A percentile compares a stretch with the other conserved stretches of the same genome.
Conservation (phyloP, 2,329 filamentous ascomycete species). For the Fusarium sp. region DNA sequence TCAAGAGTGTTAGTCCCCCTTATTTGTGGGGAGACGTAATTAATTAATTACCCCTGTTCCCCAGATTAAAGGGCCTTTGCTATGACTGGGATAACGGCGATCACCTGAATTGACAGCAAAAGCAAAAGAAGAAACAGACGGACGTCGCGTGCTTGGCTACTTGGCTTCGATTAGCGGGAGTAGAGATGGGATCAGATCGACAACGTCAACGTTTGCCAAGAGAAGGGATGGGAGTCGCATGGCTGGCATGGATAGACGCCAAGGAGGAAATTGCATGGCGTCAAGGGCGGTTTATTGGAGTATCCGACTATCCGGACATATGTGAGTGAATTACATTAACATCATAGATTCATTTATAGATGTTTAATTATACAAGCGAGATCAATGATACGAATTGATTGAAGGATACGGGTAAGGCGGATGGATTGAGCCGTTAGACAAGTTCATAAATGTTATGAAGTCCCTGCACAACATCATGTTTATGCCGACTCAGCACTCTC, state of each 20-base stretch:
- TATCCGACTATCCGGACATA: background rate
- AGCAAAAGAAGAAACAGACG: background rate
- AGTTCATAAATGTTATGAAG: background rate
- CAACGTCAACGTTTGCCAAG: constrained; percentile 21
- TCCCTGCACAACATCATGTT: background rate
- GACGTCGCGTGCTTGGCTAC: background rate
- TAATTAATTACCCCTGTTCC: constrained; percentile 34
- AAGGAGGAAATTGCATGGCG: constrained; percentile 15
- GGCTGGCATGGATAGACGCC: constrained; percentile 19
- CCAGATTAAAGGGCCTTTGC: constrained; percentile 20
- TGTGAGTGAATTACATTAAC: background rate
- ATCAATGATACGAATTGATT: background rate
- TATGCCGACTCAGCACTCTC: background rate
- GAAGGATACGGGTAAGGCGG: background rate
- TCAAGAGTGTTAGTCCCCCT: constrained; percentile 14
- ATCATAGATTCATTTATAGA: background rate
- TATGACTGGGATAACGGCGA: constrained; percentile 25
- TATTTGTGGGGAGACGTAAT: constrained; percentile 31
- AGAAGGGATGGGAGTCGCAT: constrained; percentile 5
- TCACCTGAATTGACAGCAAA: constrained; percentile 21
- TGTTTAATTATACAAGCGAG: background rate
- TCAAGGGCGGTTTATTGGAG: background rate
- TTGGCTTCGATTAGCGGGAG: constrained; percentile 17
- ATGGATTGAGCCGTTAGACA: too few relatives aligned
- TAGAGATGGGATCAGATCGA: background rate